These are phyloP conservation scores for Tolypocladium amazonense DNA, from an alignment of 2,329 filamentous ascomycete genomes.

Conservation along the genomic window DNA sequence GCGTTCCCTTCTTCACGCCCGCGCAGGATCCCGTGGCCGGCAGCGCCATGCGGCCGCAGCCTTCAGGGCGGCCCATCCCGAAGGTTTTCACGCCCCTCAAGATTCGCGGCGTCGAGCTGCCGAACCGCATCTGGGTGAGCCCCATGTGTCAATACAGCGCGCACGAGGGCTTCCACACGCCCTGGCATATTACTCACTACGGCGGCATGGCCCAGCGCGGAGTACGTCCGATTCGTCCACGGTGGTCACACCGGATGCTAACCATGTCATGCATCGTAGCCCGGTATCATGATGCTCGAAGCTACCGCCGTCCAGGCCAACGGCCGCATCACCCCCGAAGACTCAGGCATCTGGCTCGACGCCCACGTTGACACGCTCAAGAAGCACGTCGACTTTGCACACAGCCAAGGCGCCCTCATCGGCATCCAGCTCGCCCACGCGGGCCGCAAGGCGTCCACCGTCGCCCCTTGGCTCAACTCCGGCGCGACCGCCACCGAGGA, in stretches of 20 bases:
- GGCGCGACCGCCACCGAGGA: slow-evolving; percentile 37
- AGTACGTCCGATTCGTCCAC: slow-evolving; percentile 16
- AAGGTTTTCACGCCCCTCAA: slow-evolving; percentile 37
- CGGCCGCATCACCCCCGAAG: slow-evolving; percentile 63
- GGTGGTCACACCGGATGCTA: background rate
- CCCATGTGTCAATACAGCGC: slow-evolving; percentile 38
- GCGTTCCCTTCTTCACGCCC: slow-evolving; percentile 36
- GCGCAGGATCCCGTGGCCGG: slow-evolving; percentile 33
- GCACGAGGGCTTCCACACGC: slow-evolving; percentile 48
- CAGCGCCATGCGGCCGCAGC: slow-evolving; percentile 29
- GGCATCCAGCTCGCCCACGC: slow-evolving; percentile 68
- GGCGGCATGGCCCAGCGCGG: slow-evolving; percentile 63
- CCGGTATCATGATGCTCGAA: slow-evolving; percentile 58
- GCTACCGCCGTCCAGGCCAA: slow-evolving; percentile 56
- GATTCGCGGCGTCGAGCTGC: slow-evolving; percentile 32
- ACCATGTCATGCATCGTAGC: slow-evolving; percentile 4
- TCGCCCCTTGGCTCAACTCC: slow-evolving; percentile 55
- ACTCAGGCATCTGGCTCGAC: slow-evolving; percentile 60
- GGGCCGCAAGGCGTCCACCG: slow-evolving; percentile 48
- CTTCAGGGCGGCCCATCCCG: slow-evolving; percentile 37
- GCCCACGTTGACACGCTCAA: slow-evolving; percentile 51
- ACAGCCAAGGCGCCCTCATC: slow-evolving; percentile 48
- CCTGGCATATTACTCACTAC: slow-evolving; percentile 64
- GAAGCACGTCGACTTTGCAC: slow-evolving; percentile 49
- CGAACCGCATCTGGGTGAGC: slow-evolving; percentile 34